phyloP scores from a whole-genome alignment of 169 alveolate species.

The Neospora caninum region DNA sequence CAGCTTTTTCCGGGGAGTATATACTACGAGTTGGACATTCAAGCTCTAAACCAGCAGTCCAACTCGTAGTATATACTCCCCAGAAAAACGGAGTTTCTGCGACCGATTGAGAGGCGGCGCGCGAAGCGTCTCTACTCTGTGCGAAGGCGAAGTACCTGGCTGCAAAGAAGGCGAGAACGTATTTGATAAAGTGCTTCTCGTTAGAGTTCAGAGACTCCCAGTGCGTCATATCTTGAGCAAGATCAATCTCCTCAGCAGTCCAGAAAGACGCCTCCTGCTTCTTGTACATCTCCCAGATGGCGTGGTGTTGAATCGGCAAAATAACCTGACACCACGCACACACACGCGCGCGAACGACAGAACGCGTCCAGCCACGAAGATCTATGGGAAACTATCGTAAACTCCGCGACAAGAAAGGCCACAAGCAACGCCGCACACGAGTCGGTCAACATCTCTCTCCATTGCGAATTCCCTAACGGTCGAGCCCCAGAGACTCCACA shows the following conservation, averaged over 20 bases:
- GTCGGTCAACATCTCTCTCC: too few species aligned
- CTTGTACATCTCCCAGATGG: conserved; percentile 90
- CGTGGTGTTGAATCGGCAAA: conserved; percentile 59
- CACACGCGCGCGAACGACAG: neutral
- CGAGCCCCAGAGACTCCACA: too few species aligned
- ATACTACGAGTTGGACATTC: neutral
- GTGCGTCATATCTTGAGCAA: conserved; percentile 93
- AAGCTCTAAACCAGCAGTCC: neutral
- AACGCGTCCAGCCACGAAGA: too few species aligned
- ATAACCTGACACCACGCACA: conserved; percentile 43
- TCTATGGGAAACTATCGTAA: too few species aligned
- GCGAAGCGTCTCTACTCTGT: too few species aligned
- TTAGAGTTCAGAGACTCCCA: conserved; percentile 90
- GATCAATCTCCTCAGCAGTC: conserved; percentile 99
- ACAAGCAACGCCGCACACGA: too few species aligned
- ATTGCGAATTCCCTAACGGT: too few species aligned
- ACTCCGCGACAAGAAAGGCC: too few species aligned
- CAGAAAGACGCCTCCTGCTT: conserved; percentile 98
- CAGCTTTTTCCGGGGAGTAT: too few species aligned
- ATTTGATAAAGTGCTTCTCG: conserved; percentile 92
- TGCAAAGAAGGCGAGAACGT: conserved; percentile 91
- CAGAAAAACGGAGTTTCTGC: too few species aligned
- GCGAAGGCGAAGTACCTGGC: conserved; percentile 74
- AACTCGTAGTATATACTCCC: neutral
- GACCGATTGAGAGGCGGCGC: too few species aligned